Evolutionary conservation across 108 stramenopile species (phyloP).

Genomic region (Skeletonema potamos): DNA sequence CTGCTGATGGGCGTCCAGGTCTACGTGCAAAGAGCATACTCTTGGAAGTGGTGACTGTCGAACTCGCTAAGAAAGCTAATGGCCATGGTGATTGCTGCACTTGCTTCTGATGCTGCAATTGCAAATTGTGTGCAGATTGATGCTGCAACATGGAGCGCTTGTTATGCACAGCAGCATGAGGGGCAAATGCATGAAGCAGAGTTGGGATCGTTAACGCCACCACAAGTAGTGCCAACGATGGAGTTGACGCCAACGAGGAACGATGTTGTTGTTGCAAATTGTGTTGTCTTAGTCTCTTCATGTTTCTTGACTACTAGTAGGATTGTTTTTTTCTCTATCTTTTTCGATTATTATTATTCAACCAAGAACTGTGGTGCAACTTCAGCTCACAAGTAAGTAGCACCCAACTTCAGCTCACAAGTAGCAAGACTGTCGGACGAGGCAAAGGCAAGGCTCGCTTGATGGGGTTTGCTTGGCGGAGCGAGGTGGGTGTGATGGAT

Average conservation of each 20-base stretch:
- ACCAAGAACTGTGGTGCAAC: not conserved
- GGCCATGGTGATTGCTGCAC: too few species aligned
- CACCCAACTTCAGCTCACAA: too few species aligned
- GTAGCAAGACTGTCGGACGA: not conserved
- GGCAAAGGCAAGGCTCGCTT: too few species aligned
- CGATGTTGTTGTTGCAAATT: not conserved
- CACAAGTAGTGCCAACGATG: not conserved
- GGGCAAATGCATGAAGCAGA: slow-evolving; percentile 3
- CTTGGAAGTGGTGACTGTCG: not conserved
- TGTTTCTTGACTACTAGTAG: not conserved
- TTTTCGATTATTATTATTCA: too few species aligned
- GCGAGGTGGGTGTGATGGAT: not conserved
- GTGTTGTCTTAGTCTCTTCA: not conserved
- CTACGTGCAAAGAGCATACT: slow-evolving; percentile 12
- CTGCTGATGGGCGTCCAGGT: slow-evolving; percentile 6
- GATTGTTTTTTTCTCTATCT: too few species aligned
- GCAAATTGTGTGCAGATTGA: not conserved
- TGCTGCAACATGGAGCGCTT: not conserved
- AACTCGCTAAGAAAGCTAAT: not conserved
- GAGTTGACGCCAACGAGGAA: not conserved
- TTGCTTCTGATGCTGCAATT: not conserved
- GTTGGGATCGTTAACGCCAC: not conserved
- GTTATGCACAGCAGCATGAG: not conserved
- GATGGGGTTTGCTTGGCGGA: too few species aligned
- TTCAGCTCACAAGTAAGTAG: too few species aligned